Evolutionary conservation across 352 stramenopile genomes (phyloP), one percentile per base, ranked within the genome.

Genomic region (Blastocystis hominis): DNA sequence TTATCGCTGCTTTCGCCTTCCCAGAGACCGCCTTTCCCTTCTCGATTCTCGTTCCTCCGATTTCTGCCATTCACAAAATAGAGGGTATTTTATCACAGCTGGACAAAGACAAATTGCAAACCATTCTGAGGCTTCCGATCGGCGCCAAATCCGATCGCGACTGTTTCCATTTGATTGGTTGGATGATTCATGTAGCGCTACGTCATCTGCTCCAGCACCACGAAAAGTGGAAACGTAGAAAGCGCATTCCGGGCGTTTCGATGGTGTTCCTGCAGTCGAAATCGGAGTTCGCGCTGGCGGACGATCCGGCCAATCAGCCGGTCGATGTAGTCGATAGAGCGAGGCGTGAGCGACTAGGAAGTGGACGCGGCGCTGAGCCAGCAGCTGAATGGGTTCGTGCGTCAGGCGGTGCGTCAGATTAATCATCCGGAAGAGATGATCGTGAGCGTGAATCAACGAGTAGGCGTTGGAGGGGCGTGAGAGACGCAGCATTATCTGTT

Each of bases 151-250:
- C 13, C 30, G 64, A 17, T 13, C 10, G 10, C 20, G 36, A 30
- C 1, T 5, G 50, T 59, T 30, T 30, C 24, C 24, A 30, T 30
- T n/a, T 20, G 50, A 59, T 59, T 59, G 0, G 13, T 59, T 20
- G 13, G 10, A 59, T 17, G 6, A 46, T 34, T 47, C 15, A 42
- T 20, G 38, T 72, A 72, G 62, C 62, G 24, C 15, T 72, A 6
- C 24, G 44, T 9, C 64, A 56, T 24, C 40, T 76, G 1, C 13
- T 76, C 15, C 3, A 38, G 20, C 44, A 9, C 4, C 72, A 66
- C 44, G 72, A 84, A n/a, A 84, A 68, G 50, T 84, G 72, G 72
- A 59, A 84, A 46, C 59, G 46, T 34, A 84, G 68, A 53, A 56
- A 40, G 5, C 34, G 36, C n/a, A 24, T 84, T 38, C 10, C 5